Percentiles rank a stretch among this genome's conserved stretches.
These are phyloP conservation scores for Jamesozyma gamospora DNA, from an alignment of 805 yeast species.

Conservation along the genomic window DNA sequence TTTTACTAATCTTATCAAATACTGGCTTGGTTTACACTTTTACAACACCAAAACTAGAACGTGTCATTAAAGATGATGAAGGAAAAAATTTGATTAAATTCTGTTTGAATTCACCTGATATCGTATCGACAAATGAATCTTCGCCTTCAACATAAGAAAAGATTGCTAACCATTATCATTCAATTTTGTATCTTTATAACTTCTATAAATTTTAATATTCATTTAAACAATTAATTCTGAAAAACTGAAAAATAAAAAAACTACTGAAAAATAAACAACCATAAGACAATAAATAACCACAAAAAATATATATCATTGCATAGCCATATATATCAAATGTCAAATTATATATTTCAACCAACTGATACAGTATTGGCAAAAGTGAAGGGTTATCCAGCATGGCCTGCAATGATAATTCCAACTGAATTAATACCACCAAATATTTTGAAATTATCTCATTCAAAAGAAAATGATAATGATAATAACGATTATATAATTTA, in stretches of 20 bases:
- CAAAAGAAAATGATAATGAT: background rate
- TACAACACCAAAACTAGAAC: constrained; percentile 93
- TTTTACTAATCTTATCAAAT: constrained; percentile 83
- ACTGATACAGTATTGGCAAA: constrained; percentile 62
- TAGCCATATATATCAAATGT: too few relatives aligned
- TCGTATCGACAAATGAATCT: too few relatives aligned
- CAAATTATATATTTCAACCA: constrained; percentile 25
- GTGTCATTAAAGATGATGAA: constrained; percentile 85
- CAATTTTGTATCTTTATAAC: too few relatives aligned
- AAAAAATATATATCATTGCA: too few relatives aligned
- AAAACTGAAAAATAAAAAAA: too few relatives aligned
- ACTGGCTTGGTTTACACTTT: constrained; percentile 95
- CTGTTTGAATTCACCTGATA: too few relatives aligned
- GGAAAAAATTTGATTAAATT: constrained; percentile 94
- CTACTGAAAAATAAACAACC: too few relatives aligned
- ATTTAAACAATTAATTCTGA: too few relatives aligned
- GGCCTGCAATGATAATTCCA: constrained; percentile 82
- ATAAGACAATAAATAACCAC: too few relatives aligned
- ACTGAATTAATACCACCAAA: constrained; percentile 48
- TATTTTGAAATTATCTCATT: constrained; percentile 30
- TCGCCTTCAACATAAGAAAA: too few relatives aligned
- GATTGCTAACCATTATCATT: too few relatives aligned
- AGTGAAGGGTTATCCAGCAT: constrained; percentile 77
- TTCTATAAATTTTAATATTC: too few relatives aligned
- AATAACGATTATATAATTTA: constrained; percentile 15